Conservation (phyloP, 1,284 basidiomycete species). For the Ceratobasidium sp. region DNA sequence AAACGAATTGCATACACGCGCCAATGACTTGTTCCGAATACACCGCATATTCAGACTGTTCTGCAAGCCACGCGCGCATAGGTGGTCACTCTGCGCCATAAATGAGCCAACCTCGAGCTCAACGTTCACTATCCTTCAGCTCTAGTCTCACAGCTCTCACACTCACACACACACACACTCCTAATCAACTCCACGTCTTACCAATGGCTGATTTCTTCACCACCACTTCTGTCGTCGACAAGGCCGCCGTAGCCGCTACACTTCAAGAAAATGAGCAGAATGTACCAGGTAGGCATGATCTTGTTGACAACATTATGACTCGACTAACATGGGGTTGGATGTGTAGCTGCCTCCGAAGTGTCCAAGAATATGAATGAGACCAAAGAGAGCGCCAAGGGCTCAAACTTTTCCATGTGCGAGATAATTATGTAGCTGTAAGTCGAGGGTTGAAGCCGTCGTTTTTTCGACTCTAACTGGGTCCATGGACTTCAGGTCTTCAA, state of each 20-base stretch:
- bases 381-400: neutral
- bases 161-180: neutral
- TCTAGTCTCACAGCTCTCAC: neutral
- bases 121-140: neutral
- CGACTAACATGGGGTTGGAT: neutral
- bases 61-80: conserved; percentile 1
- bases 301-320: neutral
- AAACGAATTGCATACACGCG: neutral
- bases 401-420: conserved; percentile 36
- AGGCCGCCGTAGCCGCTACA: neutral
- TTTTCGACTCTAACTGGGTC: no score
- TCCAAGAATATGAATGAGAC: neutral
- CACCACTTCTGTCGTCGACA: conserved; percentile 6
- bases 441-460: no score
- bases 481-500: no score
- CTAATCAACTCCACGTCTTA: neutral
- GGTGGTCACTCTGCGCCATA: neutral
- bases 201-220: conserved; percentile 31
- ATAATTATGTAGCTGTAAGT: conserved; percentile 31
- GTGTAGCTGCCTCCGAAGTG: neutral
- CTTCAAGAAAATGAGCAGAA: neutral
- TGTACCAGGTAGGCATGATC: neutral
- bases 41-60: neutral
- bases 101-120: no score
- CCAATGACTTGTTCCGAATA: neutral